Conservation (phyloP, 2,329 filamentous ascomycete species). For the Diaporthe sp. region DNA sequence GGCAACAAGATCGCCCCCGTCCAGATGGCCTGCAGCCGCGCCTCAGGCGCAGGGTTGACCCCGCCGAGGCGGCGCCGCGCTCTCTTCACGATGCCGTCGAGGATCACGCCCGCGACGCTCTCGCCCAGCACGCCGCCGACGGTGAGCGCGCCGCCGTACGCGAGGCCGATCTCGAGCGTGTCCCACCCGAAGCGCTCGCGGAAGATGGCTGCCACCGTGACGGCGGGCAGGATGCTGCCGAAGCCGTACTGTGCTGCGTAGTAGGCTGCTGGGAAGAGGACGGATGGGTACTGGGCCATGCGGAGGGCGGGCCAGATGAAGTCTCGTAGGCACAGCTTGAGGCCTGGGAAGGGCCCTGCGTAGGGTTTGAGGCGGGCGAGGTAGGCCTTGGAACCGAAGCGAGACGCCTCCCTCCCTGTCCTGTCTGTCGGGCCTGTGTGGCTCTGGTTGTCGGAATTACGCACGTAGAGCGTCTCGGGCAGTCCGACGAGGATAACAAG, state of each 20-base stretch:
- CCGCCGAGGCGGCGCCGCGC: slow-evolving; percentile 35
- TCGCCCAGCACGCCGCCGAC: slow-evolving; percentile 41
- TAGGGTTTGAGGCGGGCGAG: slow-evolving; percentile 37
- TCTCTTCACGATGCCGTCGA: slow-evolving; percentile 39
- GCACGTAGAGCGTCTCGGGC: slow-evolving; percentile 45
- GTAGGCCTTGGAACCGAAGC: slow-evolving; percentile 31
- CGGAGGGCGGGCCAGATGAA: slow-evolving; percentile 42
- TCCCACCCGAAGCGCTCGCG: slow-evolving; percentile 43
- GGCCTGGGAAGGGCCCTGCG: slow-evolving; percentile 26
- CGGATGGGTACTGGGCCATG: slow-evolving; percentile 44
- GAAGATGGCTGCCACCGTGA: slow-evolving; percentile 46
- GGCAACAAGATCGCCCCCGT: slow-evolving; percentile 41
- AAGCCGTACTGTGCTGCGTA: slow-evolving; percentile 46
- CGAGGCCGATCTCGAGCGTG: slow-evolving; percentile 43
- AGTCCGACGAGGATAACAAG: slow-evolving; percentile 41
- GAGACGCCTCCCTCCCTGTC: slow-evolving; percentile 13
- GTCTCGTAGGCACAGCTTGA: slow-evolving; percentile 30
- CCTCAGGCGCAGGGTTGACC: slow-evolving; percentile 40
- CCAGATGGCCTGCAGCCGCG: slow-evolving; percentile 42
- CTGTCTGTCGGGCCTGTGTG: slow-evolving; percentile 6
- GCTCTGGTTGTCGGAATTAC: slow-evolving; percentile 25
- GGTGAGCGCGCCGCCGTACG: slow-evolving; percentile 43
- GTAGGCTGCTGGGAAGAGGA: slow-evolving; percentile 45
- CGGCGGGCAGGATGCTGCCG: slow-evolving; percentile 45
- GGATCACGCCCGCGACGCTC: slow-evolving; percentile 39